Base-by-base conservation (phyloP, 257 asterid species). In the Lithospermum erythrorhizon region DNA sequence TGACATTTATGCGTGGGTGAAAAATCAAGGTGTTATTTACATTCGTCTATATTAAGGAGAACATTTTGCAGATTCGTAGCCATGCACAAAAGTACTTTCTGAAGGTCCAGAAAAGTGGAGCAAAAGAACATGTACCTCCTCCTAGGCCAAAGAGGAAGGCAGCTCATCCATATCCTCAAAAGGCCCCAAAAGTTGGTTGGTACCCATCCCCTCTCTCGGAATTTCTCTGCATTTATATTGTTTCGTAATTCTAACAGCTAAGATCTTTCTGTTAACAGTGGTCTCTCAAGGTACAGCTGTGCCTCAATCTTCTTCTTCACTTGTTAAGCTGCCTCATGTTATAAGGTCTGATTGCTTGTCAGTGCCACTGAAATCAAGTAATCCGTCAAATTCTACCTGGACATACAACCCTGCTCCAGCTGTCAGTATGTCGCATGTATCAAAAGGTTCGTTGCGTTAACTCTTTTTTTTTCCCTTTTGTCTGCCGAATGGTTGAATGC, bases 111-210 rank as follows among this genome's bases (percentile, higher is more conserved):
- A 90, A 87, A 78, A 85, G 94, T 74, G 97, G 97, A 57, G 70
- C 94, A 57, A 81, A 73, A 55, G 96, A 87, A 70, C 97, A 83
- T 82, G 84, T 90, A 68, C 96, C 97, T 59, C 97, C 97, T 64
- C 97, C 97, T 70, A 79, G 96, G 51, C 97, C 97, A 4, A 90
- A 90, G 85, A 80, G 97, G 76, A 90, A 90, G 75, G 95, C 97
- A 41, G 77, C 95, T 55, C 97, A 87, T 76, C 97, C 97, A 9
- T 90, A 90, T 72, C 97, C 97, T 3, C 97, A 87, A 65, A 90
- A 90, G 76, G 97, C 97, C 68, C 63, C 97, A 6, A 84, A 77
- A 78, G 74, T 21, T 65, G 89, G 93, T 85, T 70, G 35, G 76
- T 62, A 21, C 55, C 48, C 61, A 14, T 25, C 2, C 10, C 20